These are phyloP conservation scores for Fusarium hainanense DNA, from an alignment of 2,329 filamentous ascomycete genomes.

Conservation along the genomic window DNA sequence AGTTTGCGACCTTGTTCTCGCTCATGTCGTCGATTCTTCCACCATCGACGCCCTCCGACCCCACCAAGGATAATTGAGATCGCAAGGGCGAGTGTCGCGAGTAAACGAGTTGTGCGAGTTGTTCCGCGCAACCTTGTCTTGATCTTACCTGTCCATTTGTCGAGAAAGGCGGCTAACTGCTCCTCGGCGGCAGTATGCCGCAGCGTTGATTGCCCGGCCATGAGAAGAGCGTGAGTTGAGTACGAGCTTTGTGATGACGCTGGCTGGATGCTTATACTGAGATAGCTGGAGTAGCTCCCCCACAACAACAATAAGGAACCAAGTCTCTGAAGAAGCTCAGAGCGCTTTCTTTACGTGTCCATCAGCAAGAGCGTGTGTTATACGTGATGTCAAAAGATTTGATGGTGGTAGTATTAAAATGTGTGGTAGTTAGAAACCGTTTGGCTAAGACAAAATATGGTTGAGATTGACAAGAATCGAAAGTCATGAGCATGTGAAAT, in stretches of 20 bases:
- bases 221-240: slow-evolving; percentile 51
- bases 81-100: slow-evolving; percentile 80
- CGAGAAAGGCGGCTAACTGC: slow-evolving; percentile 71
- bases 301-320: slow-evolving; percentile 29
- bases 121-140: slow-evolving; percentile 69
- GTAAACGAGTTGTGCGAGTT: slow-evolving; percentile 76
- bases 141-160: slow-evolving; percentile 67
- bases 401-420: neutral
- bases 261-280: slow-evolving; percentile 4
- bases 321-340: slow-evolving; percentile 35
- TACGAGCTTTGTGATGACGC: slow-evolving; percentile 27
- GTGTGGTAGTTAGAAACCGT: slow-evolving; percentile 8
- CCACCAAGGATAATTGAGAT: slow-evolving; percentile 82
- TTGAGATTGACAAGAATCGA: slow-evolving; percentile 24
- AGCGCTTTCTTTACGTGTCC: slow-evolving; percentile 32
- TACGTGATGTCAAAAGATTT: slow-evolving; percentile 2
- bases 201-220: slow-evolving; percentile 91
- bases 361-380: slow-evolving; percentile 23
- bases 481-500: slow-evolving; percentile 46
- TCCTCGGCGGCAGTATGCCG: slow-evolving; percentile 73
- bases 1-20: slow-evolving; percentile 84
- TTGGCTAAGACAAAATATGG: slow-evolving; percentile 15
- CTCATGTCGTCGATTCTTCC: slow-evolving; percentile 78
- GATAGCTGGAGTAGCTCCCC: slow-evolving; percentile 38
- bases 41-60: slow-evolving; percentile 83